Base-by-base conservation (phyloP, 768 basidiomycete genomes). In the Antrodiella citrinella region DNA sequence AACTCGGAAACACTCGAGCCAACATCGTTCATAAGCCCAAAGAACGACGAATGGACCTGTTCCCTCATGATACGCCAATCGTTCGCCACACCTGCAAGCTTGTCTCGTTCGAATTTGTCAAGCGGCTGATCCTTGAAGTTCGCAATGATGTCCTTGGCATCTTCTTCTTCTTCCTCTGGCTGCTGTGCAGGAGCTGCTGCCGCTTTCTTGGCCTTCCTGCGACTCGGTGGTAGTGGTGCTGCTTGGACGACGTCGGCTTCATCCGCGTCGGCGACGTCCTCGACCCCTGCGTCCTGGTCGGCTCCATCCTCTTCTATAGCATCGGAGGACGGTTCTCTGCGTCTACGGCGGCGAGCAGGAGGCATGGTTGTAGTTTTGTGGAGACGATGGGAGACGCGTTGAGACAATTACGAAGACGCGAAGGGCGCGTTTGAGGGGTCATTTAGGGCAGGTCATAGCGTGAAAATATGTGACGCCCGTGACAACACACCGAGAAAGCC, bases 101-200 rank as follows among this genome's bases (percentile, higher is more conserved):
- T 82, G 24, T 61, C 52, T 25, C 71, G 67, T 43, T 85, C 79
- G 9, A 68, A 67, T 57, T 65, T 75, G 48, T 73, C 69, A 46
- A 91, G 65, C 15, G 89, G 85, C 52, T 87, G 84, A 63, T 88
- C 76, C 4, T 58, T 66, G 54, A 90, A 82, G 59, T 72, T 67
- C 22, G 82, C 74, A 52, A 66, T 64, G 26, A 72, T 75, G 44
- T 78, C 75, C 0, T 76, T 73, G 12, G 53, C 56, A 1, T 44
- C 50, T 11, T 51, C 54, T 3, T 54, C 54, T 0, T 51, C 52
- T 3, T 59, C 62, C 2, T 65, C 66, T 24, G 71, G 73, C 1
- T 75, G n/a, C n/a, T n/a, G n/a, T n/a, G n/a, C n/a, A n/a, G n/a
- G n/a, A n/a, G n/a, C n/a, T n/a, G n/a, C n/a, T n/a, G n/a, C n/a